A percentile compares a stretch with the other conserved stretches of the same genome.
Evolutionary conservation across 2,329 filamentous ascomycete genomes (phyloP).

Genomic region (Claviceps fusiformis): DNA sequence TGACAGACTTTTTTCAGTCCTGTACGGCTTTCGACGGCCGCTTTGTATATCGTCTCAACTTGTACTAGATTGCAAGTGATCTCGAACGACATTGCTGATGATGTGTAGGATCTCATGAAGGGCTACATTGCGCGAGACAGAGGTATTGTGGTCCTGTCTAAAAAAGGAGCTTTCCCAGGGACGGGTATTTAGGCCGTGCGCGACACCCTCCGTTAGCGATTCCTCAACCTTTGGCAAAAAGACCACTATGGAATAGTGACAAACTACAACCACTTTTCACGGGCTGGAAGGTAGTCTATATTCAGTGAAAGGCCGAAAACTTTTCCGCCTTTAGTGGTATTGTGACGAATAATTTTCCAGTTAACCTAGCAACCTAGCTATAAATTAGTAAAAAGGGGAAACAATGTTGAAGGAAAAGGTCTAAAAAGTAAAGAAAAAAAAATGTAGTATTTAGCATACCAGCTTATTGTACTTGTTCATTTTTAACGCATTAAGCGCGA

Average conservation of each 20-base stretch:
- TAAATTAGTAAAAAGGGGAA: too few relatives aligned
- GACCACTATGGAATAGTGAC: too few relatives aligned
- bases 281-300: background rate
- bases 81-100: slow-evolving; percentile 12
- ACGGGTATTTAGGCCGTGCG: slow-evolving; percentile 49
- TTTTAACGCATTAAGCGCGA: too few relatives aligned
- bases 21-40: background rate
- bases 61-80: background rate
- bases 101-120: slow-evolving; percentile 73
- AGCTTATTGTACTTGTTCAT: too few relatives aligned
- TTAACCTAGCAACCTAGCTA: too few relatives aligned
- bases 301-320: too few relatives aligned
- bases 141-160: slow-evolving; percentile 83
- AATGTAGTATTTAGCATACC: too few relatives aligned
- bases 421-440: too few relatives aligned
- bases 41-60: background rate
- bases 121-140: slow-evolving; percentile 91
- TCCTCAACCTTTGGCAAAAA: background rate
- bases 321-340: too few relatives aligned
- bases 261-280: background rate
- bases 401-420: too few relatives aligned
- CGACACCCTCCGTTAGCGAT: background rate
- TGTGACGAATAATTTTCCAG: too few relatives aligned
- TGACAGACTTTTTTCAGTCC: background rate
- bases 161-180: slow-evolving; percentile 83